Base-by-base conservation (phyloP, 1,284 basidiomycete species). In the Fomitopsis palustris region DNA sequence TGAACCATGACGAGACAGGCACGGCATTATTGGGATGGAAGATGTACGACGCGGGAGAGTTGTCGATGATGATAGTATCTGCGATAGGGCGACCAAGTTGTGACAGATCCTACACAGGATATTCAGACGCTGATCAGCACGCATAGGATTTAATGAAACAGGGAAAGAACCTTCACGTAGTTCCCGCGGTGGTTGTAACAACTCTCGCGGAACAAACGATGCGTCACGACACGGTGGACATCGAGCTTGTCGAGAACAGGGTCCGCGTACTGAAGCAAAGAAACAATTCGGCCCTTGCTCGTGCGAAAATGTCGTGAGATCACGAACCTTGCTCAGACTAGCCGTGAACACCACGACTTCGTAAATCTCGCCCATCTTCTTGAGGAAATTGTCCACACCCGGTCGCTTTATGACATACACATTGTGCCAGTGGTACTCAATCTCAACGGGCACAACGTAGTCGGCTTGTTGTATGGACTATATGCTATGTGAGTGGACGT, bases 1-100 rank as follows among this genome's bases (percentile, higher is more conserved):
- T 98, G 81, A 99, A 99, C 97, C 96, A 99, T 60, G 94, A 96
- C 53, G 96, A 98, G 58, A 99, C 95, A 9, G 96, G 96, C 6
- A 98, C 96, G 43, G 97, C 97, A 71, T 98, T 99, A 77, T 97
- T 97, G 17, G 96, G 95, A 72, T 99, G 96, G 83, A 99, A 99
- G 67, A 99, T 96, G 76, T 99, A 99, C 8, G 94, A 97, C 14
- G 97, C 96, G 12, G 96, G 96, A 41, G 95, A 98, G 76, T 99
- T 99, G 79, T 99, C 96, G 65, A 99, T 86, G 76, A 99, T 99
- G 70, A 99, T 98, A 62, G 92, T 93, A 70, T 96, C 94, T 41
- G 85, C 84, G 65, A 98, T 94, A 7, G 93, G 92, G 29, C 96
- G 86, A 38, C 96, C 96, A 42, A 99, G 82, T 76, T 98, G 97